Conservation (phyloP, 805 yeast species). For the Candida quercuum region DNA sequence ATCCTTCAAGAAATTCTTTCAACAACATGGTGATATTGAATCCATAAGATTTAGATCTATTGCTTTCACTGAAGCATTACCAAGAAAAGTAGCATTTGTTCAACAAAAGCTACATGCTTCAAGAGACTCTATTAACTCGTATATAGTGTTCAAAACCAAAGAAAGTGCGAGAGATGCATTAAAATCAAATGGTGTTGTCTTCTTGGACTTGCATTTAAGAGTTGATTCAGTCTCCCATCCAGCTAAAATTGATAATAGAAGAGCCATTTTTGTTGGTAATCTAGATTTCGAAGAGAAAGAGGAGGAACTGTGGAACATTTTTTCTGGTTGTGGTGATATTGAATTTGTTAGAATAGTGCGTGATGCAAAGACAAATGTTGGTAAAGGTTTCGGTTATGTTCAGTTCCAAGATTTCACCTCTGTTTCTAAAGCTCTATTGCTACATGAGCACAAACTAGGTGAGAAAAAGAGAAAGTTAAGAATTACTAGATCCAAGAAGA, state of each 20-base stretch:
- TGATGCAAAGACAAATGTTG: slow-evolving; percentile 89
- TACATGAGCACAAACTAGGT: slow-evolving; percentile 62
- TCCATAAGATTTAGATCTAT: slow-evolving; percentile 90
- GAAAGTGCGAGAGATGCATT: slow-evolving; percentile 38
- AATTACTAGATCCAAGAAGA: slow-evolving; percentile 59
- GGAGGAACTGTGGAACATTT: slow-evolving; percentile 82
- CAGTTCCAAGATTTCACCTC: slow-evolving; percentile 73
- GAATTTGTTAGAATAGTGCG: slow-evolving; percentile 88
- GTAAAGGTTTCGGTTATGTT: slow-evolving; percentile 96
- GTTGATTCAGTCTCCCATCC: slow-evolving; percentile 96
- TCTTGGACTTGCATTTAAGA: slow-evolving; percentile 71
- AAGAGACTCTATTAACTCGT: slow-evolving; percentile 82
- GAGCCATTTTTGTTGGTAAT: slow-evolving; percentile 89
- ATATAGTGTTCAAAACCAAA: slow-evolving; percentile 67
- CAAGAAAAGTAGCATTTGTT: slow-evolving; percentile 88
- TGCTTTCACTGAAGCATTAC: slow-evolving; percentile 80
- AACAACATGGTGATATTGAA: slow-evolving; percentile 37
- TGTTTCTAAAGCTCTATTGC: slow-evolving; percentile 75
- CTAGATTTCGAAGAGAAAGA: slow-evolving; percentile 90
- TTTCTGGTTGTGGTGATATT: slow-evolving; percentile 61
- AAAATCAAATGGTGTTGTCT: slow-evolving; percentile 59
- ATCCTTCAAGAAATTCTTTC: slow-evolving; percentile 60
- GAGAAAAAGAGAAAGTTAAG: slow-evolving; percentile 58
- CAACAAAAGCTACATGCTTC: slow-evolving; percentile 70
- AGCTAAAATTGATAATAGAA: slow-evolving; percentile 72